Evolutionary conservation across 192 early-diverging fungal genomes (phyloP).

Genomic region (Podila clonocystis): DNA sequence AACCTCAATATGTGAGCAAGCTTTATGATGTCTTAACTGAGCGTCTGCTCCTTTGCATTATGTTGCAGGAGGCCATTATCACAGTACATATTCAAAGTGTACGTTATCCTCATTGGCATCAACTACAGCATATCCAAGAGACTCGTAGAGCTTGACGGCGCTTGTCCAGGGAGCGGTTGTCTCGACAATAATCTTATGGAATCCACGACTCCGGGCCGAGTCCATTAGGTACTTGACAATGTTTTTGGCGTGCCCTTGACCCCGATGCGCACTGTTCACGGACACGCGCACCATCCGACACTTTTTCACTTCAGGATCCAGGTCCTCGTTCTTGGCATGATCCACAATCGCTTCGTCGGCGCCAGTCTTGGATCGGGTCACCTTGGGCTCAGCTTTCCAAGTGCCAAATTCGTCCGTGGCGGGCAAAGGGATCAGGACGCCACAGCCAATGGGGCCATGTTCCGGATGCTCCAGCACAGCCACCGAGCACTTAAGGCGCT

Average conservation of each 20-base stretch:
- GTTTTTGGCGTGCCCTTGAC: constrained; percentile 27
- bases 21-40: neutral
- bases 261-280: constrained; percentile 14
- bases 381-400: constrained; percentile 21
- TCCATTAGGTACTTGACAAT: constrained; percentile 19
- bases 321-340: neutral
- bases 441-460: constrained; percentile 19
- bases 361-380: neutral
- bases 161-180: constrained; percentile 28
- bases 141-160: constrained; percentile 32
- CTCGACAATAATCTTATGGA: constrained; percentile 34
- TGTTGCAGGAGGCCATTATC: no score
- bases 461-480: constrained; percentile 15
- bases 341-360: neutral
- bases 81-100: constrained; percentile 20
- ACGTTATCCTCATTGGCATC: constrained; percentile 14
- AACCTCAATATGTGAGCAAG: no score
- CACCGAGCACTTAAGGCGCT: constrained; percentile 18
- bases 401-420: constrained; percentile 32
- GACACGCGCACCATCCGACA: constrained; percentile 46
- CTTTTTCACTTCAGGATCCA: no score
- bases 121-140: constrained; percentile 17
- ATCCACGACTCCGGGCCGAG: constrained; percentile 8
- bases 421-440: constrained; percentile 39
- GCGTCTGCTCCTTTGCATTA: no score